These are phyloP conservation scores for Candida dubliniensis DNA, from an alignment of 1,139 yeast genomes.

Conservation along the genomic window DNA sequence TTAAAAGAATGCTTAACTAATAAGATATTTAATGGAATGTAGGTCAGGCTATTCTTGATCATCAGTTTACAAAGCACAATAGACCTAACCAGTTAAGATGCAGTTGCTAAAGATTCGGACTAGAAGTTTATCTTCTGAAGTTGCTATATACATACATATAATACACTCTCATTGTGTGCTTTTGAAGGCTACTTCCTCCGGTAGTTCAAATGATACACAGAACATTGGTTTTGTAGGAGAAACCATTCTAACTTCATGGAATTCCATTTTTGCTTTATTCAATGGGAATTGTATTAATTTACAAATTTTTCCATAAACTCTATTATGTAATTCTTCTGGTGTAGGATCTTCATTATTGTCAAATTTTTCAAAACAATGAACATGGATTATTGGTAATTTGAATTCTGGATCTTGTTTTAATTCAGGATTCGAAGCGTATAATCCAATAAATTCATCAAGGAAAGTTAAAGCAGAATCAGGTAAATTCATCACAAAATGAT, in stretches of 20 bases:
- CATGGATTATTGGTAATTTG: conserved; percentile 74
- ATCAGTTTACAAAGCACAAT: not conserved
- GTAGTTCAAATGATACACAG: conserved; percentile 78
- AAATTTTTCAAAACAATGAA: conserved; percentile 91
- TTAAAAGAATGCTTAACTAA: no score
- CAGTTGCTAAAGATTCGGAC: not conserved
- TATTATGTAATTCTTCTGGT: conserved; percentile 58
- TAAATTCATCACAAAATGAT: conserved; percentile 90
- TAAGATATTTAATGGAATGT: no score
- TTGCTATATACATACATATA: no score
- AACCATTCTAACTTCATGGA: conserved; percentile 88
- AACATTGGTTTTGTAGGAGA: conserved; percentile 98
- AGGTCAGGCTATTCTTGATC: not conserved
- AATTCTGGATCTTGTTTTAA: conserved; percentile 42
- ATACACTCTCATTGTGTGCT: conserved; percentile 4
- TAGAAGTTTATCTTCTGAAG: no score
- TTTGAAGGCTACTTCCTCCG: conserved; percentile 71
- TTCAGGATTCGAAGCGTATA: conserved; percentile 48
- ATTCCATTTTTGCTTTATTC: conserved; percentile 47
- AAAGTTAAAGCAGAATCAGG: conserved; percentile 94
- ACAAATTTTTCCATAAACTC: conserved; percentile 64
- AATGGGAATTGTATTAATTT: conserved; percentile 51
- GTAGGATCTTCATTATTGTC: conserved; percentile 60
- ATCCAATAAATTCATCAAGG: conserved; percentile 70
- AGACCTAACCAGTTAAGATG: not conserved